Percentiles rank a stretch among this genome's conserved stretches.
Evolutionary conservation across 2,329 filamentous ascomycete genomes (phyloP).

Genomic region (Zopfia rhizophila): DNA sequence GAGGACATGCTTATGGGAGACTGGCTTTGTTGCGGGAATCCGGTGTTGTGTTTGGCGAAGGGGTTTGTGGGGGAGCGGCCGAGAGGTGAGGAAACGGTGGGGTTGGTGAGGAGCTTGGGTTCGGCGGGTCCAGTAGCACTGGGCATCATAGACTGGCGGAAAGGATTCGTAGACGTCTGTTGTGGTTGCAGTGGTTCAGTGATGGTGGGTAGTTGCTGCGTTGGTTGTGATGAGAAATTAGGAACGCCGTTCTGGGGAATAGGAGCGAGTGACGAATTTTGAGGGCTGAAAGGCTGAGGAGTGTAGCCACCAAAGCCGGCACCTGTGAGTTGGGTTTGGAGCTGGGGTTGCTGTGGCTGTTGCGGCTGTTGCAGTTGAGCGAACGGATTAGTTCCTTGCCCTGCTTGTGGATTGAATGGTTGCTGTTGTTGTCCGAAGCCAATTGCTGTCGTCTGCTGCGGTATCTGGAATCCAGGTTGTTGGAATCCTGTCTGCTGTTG

Average conservation of each 20-base stretch:
- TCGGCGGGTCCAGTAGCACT: constrained; percentile 26
- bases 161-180: constrained; percentile 83
- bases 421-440: constrained; percentile 43
- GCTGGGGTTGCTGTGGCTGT: constrained; percentile 49
- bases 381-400: constrained; percentile 52
- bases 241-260: constrained; percentile 62
- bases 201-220: constrained; percentile 42
- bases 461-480: constrained; percentile 38
- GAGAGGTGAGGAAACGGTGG: constrained; percentile 52
- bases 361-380: constrained; percentile 52
- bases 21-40: constrained; percentile 39
- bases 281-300: constrained; percentile 66
- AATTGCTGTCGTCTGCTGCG: constrained; percentile 55
- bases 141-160: constrained; percentile 86
- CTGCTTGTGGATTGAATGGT: constrained; percentile 35
- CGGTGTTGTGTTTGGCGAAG: constrained; percentile 73
- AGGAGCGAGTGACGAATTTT: constrained; percentile 54
- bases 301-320: constrained; percentile 87
- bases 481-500: constrained; percentile 41
- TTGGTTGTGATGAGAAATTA: constrained; percentile 55
- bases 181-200: constrained; percentile 58
- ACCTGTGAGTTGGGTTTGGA: constrained; percentile 73
- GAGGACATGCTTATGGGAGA: constrained; percentile 33
- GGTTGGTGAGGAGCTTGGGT: constrained; percentile 44
- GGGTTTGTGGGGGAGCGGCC: constrained; percentile 82